Conservation (phyloP, 2,329 filamentous ascomycete species). For the Colletotrichum euphorbiae region DNA sequence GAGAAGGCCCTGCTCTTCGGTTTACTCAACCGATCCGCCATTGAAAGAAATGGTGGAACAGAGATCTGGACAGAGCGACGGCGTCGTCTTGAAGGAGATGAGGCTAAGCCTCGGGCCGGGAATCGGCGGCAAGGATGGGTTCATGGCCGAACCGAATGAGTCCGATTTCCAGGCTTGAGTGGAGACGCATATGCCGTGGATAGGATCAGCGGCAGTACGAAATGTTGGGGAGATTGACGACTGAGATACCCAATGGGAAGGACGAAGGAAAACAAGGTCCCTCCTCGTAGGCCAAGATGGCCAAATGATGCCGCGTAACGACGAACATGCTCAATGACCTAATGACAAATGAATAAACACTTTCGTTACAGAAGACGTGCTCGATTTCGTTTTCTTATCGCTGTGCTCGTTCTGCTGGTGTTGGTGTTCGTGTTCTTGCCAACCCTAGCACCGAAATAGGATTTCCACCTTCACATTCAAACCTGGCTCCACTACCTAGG, state of each 20-base stretch:
- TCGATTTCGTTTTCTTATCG: neutral
- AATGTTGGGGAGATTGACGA: neutral
- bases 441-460: no score
- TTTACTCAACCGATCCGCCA: slow-evolving; percentile 26
- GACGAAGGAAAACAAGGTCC: slow-evolving; percentile 1
- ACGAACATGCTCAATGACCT: slow-evolving; percentile 1
- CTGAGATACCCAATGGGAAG: slow-evolving; percentile 20
- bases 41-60: slow-evolving; percentile 16
- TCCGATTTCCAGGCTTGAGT: slow-evolving; percentile 44
- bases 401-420: neutral
- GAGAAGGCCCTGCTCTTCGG: slow-evolving; percentile 26
- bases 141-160: slow-evolving; percentile 45
- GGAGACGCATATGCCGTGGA: slow-evolving; percentile 35
- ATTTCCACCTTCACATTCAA: no score
- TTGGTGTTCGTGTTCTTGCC: neutral
- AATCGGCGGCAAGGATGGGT: slow-evolving; percentile 46
- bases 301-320: slow-evolving; percentile 5
- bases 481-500: no score
- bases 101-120: slow-evolving; percentile 19
- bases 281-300: slow-evolving; percentile 15
- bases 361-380: neutral
- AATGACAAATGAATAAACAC: neutral
- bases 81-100: slow-evolving; percentile 37
- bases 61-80: slow-evolving; percentile 17
- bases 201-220: neutral